Evolutionary conservation across 345 rosid species (phyloP).

Genomic region (Eucalyptus cloeziana): DNA sequence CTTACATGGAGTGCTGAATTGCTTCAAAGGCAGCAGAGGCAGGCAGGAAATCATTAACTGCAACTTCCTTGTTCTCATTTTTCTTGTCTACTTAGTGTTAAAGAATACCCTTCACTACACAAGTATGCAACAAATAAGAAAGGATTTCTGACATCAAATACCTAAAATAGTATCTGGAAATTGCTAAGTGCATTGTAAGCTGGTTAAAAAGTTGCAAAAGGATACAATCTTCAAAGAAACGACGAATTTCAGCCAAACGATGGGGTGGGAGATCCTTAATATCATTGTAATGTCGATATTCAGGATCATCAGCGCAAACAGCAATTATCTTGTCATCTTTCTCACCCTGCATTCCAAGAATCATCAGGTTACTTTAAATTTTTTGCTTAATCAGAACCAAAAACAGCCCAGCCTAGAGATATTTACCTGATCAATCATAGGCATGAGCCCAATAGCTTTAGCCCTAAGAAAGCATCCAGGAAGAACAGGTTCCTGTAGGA

Average conservation of each 20-base stretch:
- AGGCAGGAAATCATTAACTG: conserved; percentile 87
- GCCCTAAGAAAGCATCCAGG: conserved; percentile 98
- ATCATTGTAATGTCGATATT: conserved; percentile 84
- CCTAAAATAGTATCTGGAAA: neutral
- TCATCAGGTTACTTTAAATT: neutral
- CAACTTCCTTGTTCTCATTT: conserved; percentile 99
- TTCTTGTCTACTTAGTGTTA: conserved; percentile 65
- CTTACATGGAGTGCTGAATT: conserved; percentile 89
- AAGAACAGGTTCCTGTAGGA: conserved; percentile 81
- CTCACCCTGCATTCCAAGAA: conserved; percentile 58
- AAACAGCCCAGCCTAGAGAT: neutral
- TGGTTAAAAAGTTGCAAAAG: neutral
- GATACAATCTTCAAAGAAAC: conserved; percentile 98
- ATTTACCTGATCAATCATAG: conserved; percentile 97
- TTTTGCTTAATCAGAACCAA: neutral
- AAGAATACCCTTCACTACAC: neutral
- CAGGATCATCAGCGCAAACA: conserved; percentile 98
- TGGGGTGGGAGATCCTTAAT: conserved; percentile 95
- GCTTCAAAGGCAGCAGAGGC: conserved; percentile 67
- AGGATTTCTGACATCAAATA: neutral
- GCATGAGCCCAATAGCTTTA: conserved; percentile 98
- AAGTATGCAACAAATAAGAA: neutral
- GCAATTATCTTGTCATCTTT: conserved; percentile 99
- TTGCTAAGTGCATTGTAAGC: neutral
- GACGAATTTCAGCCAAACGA: conserved; percentile 96